Evolutionary conservation across 2,329 filamentous ascomycete species (phyloP).

Genomic region (Bipolaris cookei): DNA sequence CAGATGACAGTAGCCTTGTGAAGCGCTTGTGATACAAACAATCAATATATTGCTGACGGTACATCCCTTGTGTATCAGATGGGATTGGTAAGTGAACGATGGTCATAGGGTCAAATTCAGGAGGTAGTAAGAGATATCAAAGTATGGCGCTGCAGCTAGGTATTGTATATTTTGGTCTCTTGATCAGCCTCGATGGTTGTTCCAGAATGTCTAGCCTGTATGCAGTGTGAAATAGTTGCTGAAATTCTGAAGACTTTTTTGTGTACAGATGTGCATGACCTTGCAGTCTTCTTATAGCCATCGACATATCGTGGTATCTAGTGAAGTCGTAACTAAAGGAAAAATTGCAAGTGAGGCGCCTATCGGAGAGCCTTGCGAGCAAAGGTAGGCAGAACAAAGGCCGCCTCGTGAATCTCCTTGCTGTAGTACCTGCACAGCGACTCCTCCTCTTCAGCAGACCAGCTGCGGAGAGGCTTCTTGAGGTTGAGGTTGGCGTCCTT

Average conservation of each 20-base stretch:
- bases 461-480: slow-evolving; percentile 80
- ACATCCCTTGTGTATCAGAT: background rate
- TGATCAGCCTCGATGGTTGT: background rate
- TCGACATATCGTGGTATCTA: slow-evolving; percentile 45
- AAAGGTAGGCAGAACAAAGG: slow-evolving; percentile 92
- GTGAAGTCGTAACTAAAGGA: slow-evolving; percentile 26
- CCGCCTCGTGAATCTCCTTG: slow-evolving; percentile 92
- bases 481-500: slow-evolving; percentile 88
- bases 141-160: background rate
- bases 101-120: background rate
- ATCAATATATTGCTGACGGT: background rate
- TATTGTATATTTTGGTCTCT: slow-evolving; percentile 1
- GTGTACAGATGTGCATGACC: slow-evolving; percentile 13
- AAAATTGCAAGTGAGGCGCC: slow-evolving; percentile 16
- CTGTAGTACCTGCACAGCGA: slow-evolving; percentile 97
- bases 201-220: background rate
- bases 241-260: background rate
- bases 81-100: background rate
- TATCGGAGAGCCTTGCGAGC: slow-evolving; percentile 73
- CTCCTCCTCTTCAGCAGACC: slow-evolving; percentile 87
- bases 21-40: slow-evolving; percentile 8
- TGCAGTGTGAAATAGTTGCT: background rate
- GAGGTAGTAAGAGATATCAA: background rate
- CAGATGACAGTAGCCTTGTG: background rate
- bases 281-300: slow-evolving; percentile 33